Percentiles rank a stretch among this genome's conserved stretches.
Evolutionary conservation across 352 stramenopile species (phyloP).

Genomic region (Phytophthora multivora): DNA sequence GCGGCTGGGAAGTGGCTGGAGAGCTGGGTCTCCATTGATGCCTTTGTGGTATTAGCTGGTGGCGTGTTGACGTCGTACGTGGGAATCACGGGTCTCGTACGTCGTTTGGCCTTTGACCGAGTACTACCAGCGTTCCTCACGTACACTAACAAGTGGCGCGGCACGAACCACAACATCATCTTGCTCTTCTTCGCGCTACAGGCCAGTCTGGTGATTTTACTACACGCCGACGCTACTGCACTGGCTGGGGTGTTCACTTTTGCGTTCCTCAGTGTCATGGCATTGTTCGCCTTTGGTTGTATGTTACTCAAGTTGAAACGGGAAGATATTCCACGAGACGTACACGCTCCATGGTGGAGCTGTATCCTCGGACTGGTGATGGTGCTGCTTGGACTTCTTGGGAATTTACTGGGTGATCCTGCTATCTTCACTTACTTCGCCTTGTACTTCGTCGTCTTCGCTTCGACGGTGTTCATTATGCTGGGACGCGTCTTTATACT

Average conservation of each 20-base stretch:
- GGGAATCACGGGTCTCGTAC: constrained; percentile 86
- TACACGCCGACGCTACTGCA: constrained; percentile 80
- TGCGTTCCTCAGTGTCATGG: constrained; percentile 92
- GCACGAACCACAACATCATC: constrained; percentile 90
- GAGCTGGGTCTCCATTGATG: constrained; percentile 82
- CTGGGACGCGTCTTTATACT: constrained; percentile 81
- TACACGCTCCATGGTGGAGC: constrained; percentile 83
- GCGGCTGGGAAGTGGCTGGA: constrained; percentile 61
- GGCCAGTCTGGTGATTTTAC: constrained; percentile 75
- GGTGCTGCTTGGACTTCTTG: constrained; percentile 65
- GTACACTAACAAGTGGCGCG: constrained; percentile 64
- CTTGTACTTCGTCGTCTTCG: constrained; percentile 76
- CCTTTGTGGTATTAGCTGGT: constrained; percentile 89
- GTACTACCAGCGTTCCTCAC: constrained; percentile 68
- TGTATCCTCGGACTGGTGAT: constrained; percentile 79
- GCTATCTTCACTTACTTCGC: constrained; percentile 85
- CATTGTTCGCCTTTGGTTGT: constrained; percentile 90
- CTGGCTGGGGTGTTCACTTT: constrained; percentile 93
- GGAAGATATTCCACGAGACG: constrained; percentile 88
- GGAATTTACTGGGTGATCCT: constrained; percentile 73
- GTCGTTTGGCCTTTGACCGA: constrained; percentile 81
- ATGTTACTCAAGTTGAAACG: constrained; percentile 94
- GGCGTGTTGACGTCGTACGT: constrained; percentile 91
- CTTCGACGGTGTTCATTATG: constrained; percentile 81
- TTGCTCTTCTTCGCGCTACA: constrained; percentile 76